phyloP scores from a whole-genome alignment of 345 rosid genomes.

The Pugionium dolabratum region DNA sequence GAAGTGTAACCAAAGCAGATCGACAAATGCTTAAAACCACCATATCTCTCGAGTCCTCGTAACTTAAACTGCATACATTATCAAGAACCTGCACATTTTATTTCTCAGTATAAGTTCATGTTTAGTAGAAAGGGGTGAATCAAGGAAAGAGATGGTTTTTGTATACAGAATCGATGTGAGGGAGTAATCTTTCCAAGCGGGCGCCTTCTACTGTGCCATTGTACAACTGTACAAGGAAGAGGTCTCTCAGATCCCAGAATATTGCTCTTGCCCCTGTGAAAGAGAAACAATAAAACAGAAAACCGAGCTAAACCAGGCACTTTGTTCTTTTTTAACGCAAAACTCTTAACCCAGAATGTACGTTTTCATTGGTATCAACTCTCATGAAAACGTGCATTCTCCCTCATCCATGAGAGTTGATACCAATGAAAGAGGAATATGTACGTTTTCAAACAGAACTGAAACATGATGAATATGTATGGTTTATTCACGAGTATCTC shows the following conservation, averaged over 20 bases:
- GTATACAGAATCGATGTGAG: conserved; percentile 77
- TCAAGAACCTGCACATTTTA: conserved; percentile 67
- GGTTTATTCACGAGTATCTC: background rate
- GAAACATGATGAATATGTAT: background rate
- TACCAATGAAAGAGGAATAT: background rate
- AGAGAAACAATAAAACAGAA: conserved; percentile 16
- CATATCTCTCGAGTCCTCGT: conserved; percentile 71
- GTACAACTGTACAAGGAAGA: conserved; percentile 66
- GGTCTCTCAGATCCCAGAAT: conserved; percentile 90
- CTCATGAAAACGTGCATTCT: background rate
- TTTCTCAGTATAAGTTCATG: conserved; percentile 27
- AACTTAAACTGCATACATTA: conserved; percentile 71
- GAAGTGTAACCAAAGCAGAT: conserved; percentile 58
- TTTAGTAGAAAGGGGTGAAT: conserved; percentile 18
- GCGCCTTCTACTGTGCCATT: conserved; percentile 67
- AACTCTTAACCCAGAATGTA: background rate
- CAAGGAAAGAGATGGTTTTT: conserved; percentile 14
- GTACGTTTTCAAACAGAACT: conserved; percentile 1
- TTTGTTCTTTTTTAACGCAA: background rate
- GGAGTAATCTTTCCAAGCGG: conserved; percentile 78
- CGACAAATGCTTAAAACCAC: conserved; percentile 79
- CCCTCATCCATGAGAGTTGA: conserved; percentile 13
- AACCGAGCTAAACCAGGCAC: conserved; percentile 1
- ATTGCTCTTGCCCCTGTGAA: conserved; percentile 71
- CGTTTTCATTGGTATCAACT: too few relatives aligned